Percentiles rank a stretch among this genome's conserved stretches.
Conservation (phyloP, 352 stramenopile species). For the Plasmopara halstedii region DNA sequence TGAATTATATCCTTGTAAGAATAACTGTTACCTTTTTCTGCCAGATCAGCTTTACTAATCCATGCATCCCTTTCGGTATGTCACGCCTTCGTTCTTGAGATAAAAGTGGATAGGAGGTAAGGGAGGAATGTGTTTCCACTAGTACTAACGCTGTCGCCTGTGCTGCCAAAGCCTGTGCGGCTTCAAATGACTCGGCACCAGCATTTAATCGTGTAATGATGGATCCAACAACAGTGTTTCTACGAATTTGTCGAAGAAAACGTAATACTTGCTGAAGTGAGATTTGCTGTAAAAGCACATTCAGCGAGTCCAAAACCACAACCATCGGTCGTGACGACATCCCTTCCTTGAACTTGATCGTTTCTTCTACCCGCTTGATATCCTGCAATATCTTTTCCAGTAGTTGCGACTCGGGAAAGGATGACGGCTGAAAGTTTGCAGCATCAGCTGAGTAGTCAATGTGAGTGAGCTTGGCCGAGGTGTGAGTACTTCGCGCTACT, state of each 20-base stretch:
- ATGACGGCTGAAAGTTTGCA: constrained; percentile 14
- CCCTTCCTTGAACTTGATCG: background rate
- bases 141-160: constrained; percentile 41
- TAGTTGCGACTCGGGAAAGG: constrained; percentile 14
- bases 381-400: constrained; percentile 21
- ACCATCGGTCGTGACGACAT: constrained; percentile 31
- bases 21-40: constrained; percentile 47
- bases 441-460: constrained; percentile 37
- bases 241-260: constrained; percentile 33
- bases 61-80: constrained; percentile 53
- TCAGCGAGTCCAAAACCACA: constrained; percentile 59
- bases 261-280: constrained; percentile 34
- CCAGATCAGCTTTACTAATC: constrained; percentile 45
- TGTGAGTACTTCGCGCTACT: constrained; percentile 6
- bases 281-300: constrained; percentile 45
- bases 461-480: constrained; percentile 27
- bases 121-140: constrained; percentile 50
- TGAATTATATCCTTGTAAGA: background rate
- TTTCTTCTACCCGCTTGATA: constrained; percentile 17
- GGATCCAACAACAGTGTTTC: constrained; percentile 27
- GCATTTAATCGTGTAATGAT: constrained; percentile 45
- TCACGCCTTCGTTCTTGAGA: constrained; percentile 50
- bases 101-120: constrained; percentile 47
- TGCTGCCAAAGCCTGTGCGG: constrained; percentile 21
- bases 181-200: constrained; percentile 11